Evolutionary conservation across 768 basidiomycete species (phyloP), one percentile per base, ranked within the genome.

Genomic region (Kwoniella sp.): DNA sequence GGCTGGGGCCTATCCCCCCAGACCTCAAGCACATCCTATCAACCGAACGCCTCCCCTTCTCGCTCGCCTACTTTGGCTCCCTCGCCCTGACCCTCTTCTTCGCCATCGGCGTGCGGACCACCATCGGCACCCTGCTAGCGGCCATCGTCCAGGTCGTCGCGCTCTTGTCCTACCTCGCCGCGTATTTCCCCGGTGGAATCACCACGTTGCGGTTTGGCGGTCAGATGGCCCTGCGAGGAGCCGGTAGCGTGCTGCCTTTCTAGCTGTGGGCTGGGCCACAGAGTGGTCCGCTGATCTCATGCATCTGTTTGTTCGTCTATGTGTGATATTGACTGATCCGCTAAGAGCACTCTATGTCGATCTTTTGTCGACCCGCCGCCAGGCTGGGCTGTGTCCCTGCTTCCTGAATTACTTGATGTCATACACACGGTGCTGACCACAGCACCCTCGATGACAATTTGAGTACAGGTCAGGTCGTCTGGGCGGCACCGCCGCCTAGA

Each of bases 51-150:
- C 79, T 93, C 14, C 88, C 88, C 0, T 92, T 93, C 76, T 73
- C 73, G 84, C 86, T 79, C 28, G 80, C 90, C 5, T 99, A 98
- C 75, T 82, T 99, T 60, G 77, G 78, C 23, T 89, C 87, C 50
- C 78, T 98, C 2, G 86, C 80, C 12, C 79, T 91, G 11, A 98
- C 95, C 1, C 79, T 98, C 11, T 93, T 90, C 73, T 93, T 95
- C 70, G 83, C 92, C 1, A 78, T 99, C 27, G 89, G 85, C 38
- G n/a, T 37, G 11, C 83, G 85, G 41, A 90, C 90, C 17, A 90
- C 89, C 56, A 59, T 99, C 25, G 89, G 89, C 7, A 92, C 89
- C 0, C 76, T 99, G 32, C 69, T 95, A 47, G 83, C 83, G 27
- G 90, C 87, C 11, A 80, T 84, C 29, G 79, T 95, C 3, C 91